Percentiles rank a stretch among this genome's conserved stretches.
phyloP scores from a whole-genome alignment of 164 flowering plant genomes.

The Aristolochia fimbriata region DNA sequence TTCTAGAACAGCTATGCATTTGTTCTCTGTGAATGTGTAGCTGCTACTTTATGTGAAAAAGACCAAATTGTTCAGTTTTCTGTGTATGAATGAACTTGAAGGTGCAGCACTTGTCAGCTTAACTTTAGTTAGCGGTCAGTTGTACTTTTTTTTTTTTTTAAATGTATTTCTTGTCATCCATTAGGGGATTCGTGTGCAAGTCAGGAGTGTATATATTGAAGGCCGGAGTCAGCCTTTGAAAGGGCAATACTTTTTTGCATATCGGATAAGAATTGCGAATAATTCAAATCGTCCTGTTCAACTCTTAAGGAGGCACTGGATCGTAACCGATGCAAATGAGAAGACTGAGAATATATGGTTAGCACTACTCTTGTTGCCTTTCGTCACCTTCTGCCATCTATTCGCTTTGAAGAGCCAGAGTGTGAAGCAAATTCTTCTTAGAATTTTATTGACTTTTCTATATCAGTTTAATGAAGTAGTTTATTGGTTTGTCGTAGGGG shows the following conservation, averaged over 20 bases:
- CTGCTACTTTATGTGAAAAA: too few species aligned
- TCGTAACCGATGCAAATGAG: slow-evolving; percentile 81
- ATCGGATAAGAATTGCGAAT: slow-evolving; percentile 84
- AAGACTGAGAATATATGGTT: slow-evolving; percentile 78
- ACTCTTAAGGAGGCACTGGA: slow-evolving; percentile 93
- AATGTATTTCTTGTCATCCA: slow-evolving; percentile 1
- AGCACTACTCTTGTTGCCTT: neutral
- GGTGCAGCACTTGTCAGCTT: too few species aligned
- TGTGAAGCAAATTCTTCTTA: neutral
- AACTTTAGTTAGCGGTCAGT: too few species aligned
- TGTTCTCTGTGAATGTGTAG: too few species aligned
- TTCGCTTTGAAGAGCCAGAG: neutral
- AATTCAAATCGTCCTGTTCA: slow-evolving; percentile 88
- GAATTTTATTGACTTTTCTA: neutral
- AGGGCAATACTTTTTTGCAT: slow-evolving; percentile 79
- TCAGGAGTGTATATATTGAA: slow-evolving; percentile 83
- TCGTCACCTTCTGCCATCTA: neutral
- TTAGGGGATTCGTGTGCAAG: slow-evolving; percentile 91
- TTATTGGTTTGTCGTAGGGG: slow-evolving; percentile 44
- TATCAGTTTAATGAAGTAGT: neutral
- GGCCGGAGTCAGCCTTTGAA: slow-evolving; percentile 78
- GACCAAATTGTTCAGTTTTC: too few species aligned
- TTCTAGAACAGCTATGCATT: too few species aligned
- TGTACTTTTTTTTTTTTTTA: too few species aligned
- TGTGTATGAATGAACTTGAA: too few species aligned